Conservation (phyloP, 2,329 filamentous ascomycete genomes). For the Diaporthe eres region DNA sequence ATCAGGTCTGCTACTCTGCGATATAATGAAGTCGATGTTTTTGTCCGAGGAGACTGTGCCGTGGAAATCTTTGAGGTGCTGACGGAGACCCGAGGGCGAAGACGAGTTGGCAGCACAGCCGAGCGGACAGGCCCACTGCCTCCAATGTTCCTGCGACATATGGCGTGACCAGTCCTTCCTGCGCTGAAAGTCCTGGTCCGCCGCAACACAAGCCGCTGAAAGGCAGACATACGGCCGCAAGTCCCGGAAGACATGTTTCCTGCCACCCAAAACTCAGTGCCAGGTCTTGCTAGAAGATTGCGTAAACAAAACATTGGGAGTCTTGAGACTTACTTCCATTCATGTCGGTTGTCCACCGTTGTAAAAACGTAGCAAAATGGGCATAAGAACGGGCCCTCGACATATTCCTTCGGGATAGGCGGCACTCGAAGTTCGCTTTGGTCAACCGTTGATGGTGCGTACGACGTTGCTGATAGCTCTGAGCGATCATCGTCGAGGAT, state of each 20-base stretch:
- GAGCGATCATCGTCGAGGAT: background rate
- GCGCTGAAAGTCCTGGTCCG: background rate
- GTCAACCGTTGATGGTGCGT: background rate
- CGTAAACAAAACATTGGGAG: background rate
- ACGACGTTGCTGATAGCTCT: constrained; percentile 8
- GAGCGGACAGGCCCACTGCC: background rate
- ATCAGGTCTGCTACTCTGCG: constrained; percentile 5
- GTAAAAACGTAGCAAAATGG: constrained; percentile 19
- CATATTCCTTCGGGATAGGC: constrained; percentile 1
- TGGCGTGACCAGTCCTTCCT: constrained; percentile 21
- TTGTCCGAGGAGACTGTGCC: background rate
- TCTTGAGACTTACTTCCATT: constrained; percentile 19
- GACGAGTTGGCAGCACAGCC: background rate
- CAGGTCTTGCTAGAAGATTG: background rate
- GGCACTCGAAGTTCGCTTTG: constrained; percentile 18
- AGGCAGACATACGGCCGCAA: background rate
- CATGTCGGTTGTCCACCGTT: background rate
- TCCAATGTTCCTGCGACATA: constrained; percentile 30
- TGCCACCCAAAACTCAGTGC: background rate
- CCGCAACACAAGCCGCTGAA: background rate
- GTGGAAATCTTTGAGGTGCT: background rate
- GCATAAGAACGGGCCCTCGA: constrained; percentile 19
- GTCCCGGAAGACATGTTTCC: constrained; percentile 25
- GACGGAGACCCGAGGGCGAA: background rate
- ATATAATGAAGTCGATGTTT: background rate